phyloP scores from a whole-genome alignment of 805 yeast species.

The Pichia insulana region DNA sequence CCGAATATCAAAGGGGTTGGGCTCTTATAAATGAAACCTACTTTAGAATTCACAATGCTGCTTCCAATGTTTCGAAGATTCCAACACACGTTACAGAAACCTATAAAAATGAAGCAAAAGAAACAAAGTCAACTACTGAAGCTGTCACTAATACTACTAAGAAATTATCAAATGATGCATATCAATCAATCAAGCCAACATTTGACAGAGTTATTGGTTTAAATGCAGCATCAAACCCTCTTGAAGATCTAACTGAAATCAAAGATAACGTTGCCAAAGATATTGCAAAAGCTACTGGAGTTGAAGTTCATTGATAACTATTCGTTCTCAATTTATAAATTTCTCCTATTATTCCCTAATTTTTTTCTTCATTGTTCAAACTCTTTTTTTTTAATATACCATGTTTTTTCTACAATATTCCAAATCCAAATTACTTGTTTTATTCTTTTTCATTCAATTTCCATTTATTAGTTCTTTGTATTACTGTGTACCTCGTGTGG shows the following conservation, averaged over 20 bases:
- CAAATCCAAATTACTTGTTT: too few species aligned
- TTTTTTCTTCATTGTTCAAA: too few species aligned
- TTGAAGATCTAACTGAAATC: background rate
- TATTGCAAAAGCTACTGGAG: conserved; percentile 11
- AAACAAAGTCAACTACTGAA: conserved; percentile 22
- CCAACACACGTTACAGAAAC: conserved; percentile 27
- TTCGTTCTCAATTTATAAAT: background rate
- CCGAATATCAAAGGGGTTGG: conserved; percentile 24
- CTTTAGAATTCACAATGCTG: conserved; percentile 22
- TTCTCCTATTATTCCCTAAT: background rate
- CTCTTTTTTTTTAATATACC: background rate
- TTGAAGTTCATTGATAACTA: conserved; percentile 24
- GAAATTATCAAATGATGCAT: conserved; percentile 30
- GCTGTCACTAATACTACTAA: conserved; percentile 32
- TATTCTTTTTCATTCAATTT: too few species aligned
- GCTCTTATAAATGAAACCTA: conserved; percentile 21
- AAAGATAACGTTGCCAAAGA: conserved; percentile 3
- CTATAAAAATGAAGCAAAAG: conserved; percentile 24
- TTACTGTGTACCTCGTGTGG: too few species aligned
- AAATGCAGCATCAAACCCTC: conserved; percentile 1
- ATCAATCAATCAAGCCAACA: conserved; percentile 25
- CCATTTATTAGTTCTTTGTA: too few species aligned
- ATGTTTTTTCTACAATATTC: too few species aligned
- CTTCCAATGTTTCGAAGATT: conserved; percentile 19
- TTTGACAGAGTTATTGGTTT: conserved; percentile 21